These are phyloP conservation scores for Diospyros kaki DNA, from an alignment of 148 eudicot species.

Conservation along the genomic window DNA sequence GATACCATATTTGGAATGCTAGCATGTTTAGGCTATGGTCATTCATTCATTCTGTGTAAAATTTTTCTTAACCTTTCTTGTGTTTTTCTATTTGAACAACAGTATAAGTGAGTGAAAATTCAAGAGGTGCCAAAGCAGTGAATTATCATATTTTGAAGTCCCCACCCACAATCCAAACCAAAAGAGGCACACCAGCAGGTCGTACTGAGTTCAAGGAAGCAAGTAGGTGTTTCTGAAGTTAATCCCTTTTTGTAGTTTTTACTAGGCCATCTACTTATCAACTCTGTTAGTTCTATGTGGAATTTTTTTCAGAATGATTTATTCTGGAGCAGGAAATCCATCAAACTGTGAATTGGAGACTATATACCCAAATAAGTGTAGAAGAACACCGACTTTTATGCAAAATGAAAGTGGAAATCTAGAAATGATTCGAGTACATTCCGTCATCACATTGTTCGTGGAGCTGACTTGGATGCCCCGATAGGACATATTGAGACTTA, in stretches of 20 bases:
- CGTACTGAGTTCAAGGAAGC: conserved; percentile 27
- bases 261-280: background rate
- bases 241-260: conserved; percentile 6
- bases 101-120: conserved; percentile 21
- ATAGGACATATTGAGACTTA: too few species aligned
- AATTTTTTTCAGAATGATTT: conserved; percentile 4
- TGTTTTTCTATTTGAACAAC: conserved; percentile 3
- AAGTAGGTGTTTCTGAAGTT: conserved; percentile 36
- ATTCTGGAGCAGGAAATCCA: conserved; percentile 44
- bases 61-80: background rate
- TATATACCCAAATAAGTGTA: conserved; percentile 23
- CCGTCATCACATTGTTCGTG: too few species aligned
- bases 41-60: background rate
- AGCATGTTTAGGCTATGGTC: background rate
- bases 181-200: conserved; percentile 22
- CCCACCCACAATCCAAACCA: conserved; percentile 20
- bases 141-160: conserved; percentile 14
- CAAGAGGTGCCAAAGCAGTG: conserved; percentile 8
- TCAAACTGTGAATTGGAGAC: conserved; percentile 20
- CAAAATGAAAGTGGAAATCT: too few species aligned
- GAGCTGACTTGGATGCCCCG: too few species aligned
- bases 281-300: background rate
- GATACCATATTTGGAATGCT: too few species aligned
- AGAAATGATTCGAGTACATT: too few species aligned
- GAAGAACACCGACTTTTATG: too few species aligned